Conservation (phyloP, 202 grass and related monocot genomes). For the Zizania palustris region DNA sequence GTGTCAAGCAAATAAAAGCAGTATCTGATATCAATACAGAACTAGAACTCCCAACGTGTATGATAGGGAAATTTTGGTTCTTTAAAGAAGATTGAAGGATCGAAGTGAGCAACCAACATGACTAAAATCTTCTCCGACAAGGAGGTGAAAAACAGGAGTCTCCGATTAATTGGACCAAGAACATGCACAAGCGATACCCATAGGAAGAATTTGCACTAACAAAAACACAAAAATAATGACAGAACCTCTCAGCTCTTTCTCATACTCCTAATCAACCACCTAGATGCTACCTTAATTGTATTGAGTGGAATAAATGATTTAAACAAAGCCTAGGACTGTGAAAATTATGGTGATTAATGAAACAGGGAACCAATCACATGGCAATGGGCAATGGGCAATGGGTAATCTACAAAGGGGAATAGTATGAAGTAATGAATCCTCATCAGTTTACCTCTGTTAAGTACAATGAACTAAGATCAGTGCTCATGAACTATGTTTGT, state of each 20-base stretch:
- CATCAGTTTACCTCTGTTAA: neutral
- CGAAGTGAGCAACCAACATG: neutral
- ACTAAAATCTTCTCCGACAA: neutral
- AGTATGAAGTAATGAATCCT: neutral
- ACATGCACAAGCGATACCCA: neutral
- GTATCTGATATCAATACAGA: neutral
- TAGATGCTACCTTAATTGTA: neutral
- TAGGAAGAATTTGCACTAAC: constrained; percentile 1
- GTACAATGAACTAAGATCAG: neutral
- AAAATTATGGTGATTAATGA: neutral
- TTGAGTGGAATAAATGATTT: constrained; percentile 26
- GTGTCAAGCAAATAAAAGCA: constrained; percentile 7
- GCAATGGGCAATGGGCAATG: neutral
- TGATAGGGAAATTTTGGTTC: neutral
- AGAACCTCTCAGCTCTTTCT: neutral
- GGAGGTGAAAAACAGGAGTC: neutral
- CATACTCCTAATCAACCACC: neutral
- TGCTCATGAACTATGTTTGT: neutral
- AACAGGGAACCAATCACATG: constrained; percentile 6
- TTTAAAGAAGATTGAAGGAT: neutral
- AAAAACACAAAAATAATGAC: neutral
- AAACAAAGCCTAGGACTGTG: neutral
- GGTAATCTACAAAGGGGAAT: neutral
- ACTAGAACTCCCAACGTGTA: neutral
- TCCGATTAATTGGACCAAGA: neutral